These are phyloP conservation scores for Lojkania enalia DNA, from an alignment of 2,329 filamentous ascomycete species.

Conservation along the genomic window DNA sequence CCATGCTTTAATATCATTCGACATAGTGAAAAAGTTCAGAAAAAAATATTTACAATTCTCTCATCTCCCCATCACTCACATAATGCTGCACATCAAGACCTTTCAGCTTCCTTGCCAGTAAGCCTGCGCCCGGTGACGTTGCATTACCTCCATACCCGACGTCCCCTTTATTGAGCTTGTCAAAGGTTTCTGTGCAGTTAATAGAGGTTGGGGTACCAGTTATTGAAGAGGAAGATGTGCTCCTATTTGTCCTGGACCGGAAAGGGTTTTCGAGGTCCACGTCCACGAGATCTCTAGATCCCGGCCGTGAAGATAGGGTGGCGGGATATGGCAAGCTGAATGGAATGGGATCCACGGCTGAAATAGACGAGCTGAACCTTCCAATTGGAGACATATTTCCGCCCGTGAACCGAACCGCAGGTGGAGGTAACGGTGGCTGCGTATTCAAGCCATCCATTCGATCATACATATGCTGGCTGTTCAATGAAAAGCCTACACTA, in stretches of 20 bases:
- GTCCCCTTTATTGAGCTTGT: constrained; percentile 70
- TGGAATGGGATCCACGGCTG: constrained; percentile 57
- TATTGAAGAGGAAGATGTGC: constrained; percentile 16
- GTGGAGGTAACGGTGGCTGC: constrained; percentile 35
- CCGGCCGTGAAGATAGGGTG: constrained; percentile 34
- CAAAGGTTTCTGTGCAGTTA: constrained; percentile 52
- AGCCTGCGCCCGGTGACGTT: constrained; percentile 67
- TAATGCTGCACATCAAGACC: constrained; percentile 58
- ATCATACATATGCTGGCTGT: constrained; percentile 30
- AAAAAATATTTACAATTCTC: no score
- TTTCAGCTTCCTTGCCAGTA: constrained; percentile 70
- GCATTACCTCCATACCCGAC: constrained; percentile 46
- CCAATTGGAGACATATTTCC: constrained; percentile 27
- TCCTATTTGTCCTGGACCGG: constrained; percentile 21
- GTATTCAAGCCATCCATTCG: constrained; percentile 27
- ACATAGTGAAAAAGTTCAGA: no score
- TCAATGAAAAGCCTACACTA: constrained; percentile 36
- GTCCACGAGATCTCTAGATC: constrained; percentile 39
- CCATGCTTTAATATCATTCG: no score
- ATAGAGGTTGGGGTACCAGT: constrained; percentile 21
- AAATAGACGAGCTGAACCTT: constrained; percentile 27
- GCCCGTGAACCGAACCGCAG: constrained; percentile 37
- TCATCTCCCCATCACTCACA: neutral
- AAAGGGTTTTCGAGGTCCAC: constrained; percentile 31
- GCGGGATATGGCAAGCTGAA: constrained; percentile 47